Conservation (phyloP, 2,329 filamentous ascomycete species). For the Aureobasidium leucospermi region DNA sequence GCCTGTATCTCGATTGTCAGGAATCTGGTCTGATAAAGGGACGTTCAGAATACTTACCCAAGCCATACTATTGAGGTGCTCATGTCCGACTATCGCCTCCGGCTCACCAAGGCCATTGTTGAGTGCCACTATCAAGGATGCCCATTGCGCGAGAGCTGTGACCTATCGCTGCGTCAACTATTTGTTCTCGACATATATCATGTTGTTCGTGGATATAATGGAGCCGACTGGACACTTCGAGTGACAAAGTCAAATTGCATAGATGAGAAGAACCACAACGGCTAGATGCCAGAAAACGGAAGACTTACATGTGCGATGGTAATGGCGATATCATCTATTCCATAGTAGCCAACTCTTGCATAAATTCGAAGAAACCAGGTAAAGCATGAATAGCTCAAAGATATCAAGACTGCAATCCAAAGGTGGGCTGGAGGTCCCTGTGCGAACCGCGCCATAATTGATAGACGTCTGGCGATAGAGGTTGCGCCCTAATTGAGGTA, state of each 20-base stretch:
- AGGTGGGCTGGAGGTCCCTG: slow-evolving; percentile 1
- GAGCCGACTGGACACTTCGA: background rate
- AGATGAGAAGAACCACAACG: no score
- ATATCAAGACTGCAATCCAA: slow-evolving; percentile 10
- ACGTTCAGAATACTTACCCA: background rate
- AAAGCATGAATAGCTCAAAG: slow-evolving; percentile 10
- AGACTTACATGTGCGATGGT: slow-evolving; percentile 2
- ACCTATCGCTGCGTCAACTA: background rate
- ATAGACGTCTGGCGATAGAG: background rate
- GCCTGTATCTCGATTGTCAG: slow-evolving; percentile 1
- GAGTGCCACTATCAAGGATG: slow-evolving; percentile 2
- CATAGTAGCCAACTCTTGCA: slow-evolving; percentile 13
- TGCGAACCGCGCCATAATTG: slow-evolving; percentile 7
- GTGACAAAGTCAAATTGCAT: background rate
- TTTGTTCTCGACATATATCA: background rate
- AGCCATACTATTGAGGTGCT: background rate
- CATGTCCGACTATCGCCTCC: background rate
- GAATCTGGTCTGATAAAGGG: background rate
- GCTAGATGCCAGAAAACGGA: background rate
- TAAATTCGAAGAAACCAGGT: slow-evolving; percentile 10
- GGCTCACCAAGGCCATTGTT: background rate
- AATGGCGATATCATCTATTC: slow-evolving; percentile 7
- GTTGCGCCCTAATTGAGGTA: background rate
- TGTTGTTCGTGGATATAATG: background rate
- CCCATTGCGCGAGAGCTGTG: slow-evolving; percentile 10